A percentile compares a stretch with the other conserved stretches of the same genome.
Conservation (phyloP, 2,329 filamentous ascomycete species). For the Colletotrichum plurivorum region DNA sequence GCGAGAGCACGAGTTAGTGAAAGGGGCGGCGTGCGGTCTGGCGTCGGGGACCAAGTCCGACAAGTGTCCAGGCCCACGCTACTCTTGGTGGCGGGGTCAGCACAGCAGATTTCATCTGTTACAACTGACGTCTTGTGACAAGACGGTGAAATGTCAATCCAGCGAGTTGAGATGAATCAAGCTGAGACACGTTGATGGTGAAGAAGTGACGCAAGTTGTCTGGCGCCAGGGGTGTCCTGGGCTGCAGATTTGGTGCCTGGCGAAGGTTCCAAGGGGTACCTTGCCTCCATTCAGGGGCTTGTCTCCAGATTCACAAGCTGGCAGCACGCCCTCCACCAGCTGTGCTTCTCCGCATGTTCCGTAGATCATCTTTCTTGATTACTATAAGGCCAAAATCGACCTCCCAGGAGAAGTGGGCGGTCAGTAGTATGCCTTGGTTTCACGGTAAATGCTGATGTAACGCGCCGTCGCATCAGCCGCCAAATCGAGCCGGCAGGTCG, state of each 20-base stretch:
- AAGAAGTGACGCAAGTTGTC: conserved; percentile 13
- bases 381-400: conserved; percentile 4
- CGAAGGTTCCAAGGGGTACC: not conserved
- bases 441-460: conserved; percentile 11
- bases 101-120: conserved; percentile 28
- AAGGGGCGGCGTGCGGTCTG: not conserved
- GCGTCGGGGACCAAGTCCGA: conserved; percentile 7
- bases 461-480: conserved; percentile 8
- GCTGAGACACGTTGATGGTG: conserved; percentile 23
- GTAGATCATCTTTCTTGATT: conserved; percentile 9
- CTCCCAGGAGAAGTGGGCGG: not conserved
- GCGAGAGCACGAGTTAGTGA: not conserved
- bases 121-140: conserved; percentile 39
- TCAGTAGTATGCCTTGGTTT: conserved; percentile 8
- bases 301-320: not conserved
- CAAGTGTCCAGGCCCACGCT: not conserved
- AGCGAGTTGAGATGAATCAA: conserved; percentile 32
- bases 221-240: too few relatives aligned
- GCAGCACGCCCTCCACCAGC: too few relatives aligned
- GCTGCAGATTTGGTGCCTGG: not conserved
- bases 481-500: not conserved
- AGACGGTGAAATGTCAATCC: conserved; percentile 25
- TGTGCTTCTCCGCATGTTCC: not conserved
- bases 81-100: conserved; percentile 7
- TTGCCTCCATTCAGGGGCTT: not conserved